Evolutionary conservation across 2,329 filamentous ascomycete genomes (phyloP).

Genomic region (Fusarium torreyae): DNA sequence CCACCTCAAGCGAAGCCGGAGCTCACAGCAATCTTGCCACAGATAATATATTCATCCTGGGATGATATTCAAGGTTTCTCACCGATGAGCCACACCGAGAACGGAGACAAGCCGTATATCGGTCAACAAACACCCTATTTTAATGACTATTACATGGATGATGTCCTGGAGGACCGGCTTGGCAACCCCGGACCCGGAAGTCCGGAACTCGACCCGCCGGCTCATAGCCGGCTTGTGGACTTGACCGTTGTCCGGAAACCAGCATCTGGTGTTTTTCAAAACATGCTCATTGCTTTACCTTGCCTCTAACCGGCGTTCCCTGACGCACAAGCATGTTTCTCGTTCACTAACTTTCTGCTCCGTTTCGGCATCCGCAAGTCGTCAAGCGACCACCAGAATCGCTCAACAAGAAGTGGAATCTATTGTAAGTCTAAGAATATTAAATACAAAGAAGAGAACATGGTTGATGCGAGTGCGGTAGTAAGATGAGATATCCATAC

Average conservation of each 20-base stretch:
- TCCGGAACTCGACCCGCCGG: constrained; percentile 24
- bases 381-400: too few species aligned
- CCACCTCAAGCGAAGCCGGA: constrained; percentile 44
- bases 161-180: constrained; percentile 9
- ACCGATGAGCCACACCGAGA: constrained; percentile 8
- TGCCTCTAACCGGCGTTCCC: background rate
- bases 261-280: background rate
- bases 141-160: constrained; percentile 5
- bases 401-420: too few species aligned
- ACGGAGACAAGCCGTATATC: constrained; percentile 15
- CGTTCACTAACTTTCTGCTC: too few species aligned
- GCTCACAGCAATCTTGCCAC: background rate
- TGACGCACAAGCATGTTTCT: too few species aligned
- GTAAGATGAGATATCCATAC: background rate
- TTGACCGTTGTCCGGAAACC: background rate
- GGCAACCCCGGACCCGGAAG: constrained; percentile 14
- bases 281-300: background rate
- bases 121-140: constrained; percentile 2
- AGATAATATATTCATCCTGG: background rate
- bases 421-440: too few species aligned
- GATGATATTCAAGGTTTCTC: background rate
- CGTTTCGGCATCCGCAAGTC: too few species aligned
- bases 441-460: too few species aligned
- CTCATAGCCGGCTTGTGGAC: constrained; percentile 24
- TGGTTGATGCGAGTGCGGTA: too few species aligned